Evolutionary conservation across 148 eudicot genomes (phyloP), one percentile per base, ranked within the genome.

Genomic region (Rhododendron griersonianum): DNA sequence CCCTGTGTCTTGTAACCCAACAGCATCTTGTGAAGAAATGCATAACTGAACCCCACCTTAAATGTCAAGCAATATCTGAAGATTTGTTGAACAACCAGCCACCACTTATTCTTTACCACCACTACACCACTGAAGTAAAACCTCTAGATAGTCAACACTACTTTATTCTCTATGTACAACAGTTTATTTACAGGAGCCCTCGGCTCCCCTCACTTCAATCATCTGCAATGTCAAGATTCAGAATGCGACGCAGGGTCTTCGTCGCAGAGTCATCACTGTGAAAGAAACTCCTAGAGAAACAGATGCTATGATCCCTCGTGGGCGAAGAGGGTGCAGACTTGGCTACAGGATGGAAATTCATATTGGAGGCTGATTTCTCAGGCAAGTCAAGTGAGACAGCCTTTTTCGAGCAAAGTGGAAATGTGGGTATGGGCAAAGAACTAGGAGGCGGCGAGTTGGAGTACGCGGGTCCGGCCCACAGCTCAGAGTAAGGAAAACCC

Each of bases 251-350:
- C 45, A 97, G 94, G 23, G 91, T 93, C 92, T 89, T 89, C 0
- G 99, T 97, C 82, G 98, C 99, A 48, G 90, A 93, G 87, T 94
- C 96, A 88, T 90, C 91, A 89, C 89, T 85, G 80, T 87, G 71
- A 84, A 90, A 88, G 77, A 93, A 82, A 63, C 84, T 85, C 75
- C 82, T 61, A 2, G 90, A 84, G 39, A 90, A 91, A 74, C 48
- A 55, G 76, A 51, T 50, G 65, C 76, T 69, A 75, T 84, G 84
- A 65, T 88, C 94, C 86, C 95, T 91, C 15, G 91, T 86, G 9
- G 99, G 99, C n/a, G 99, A 97, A 90, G 95, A 82, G 47, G 99
- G 99, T 71, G 99, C 99, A 37, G 99, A 97, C 89, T 93, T 97
- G 61, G 98, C 91, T 85, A 90, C 79, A 3, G 89, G 92, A 37